phyloP scores from a whole-genome alignment of 2,329 filamentous ascomycete species.

The Cladorrhinum sp. region DNA sequence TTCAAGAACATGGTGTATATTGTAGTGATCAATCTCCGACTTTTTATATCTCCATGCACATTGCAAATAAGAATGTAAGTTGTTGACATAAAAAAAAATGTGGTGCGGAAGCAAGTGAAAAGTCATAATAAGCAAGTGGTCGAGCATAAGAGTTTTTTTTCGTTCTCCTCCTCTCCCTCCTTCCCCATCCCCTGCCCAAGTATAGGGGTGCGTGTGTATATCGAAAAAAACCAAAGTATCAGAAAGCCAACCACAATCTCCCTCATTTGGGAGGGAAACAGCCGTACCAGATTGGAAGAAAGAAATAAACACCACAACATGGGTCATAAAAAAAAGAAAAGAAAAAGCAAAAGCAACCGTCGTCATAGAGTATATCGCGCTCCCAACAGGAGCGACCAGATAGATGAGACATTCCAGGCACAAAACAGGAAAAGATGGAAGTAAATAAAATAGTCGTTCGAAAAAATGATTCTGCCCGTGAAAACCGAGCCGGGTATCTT shows the following conservation, averaged over 20 bases:
- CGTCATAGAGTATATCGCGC: background rate
- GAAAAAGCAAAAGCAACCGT: background rate
- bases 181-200: background rate
- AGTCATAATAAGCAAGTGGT: background rate
- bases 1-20: background rate
- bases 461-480: slow-evolving; percentile 28
- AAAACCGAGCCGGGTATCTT: slow-evolving; percentile 33
- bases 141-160: background rate
- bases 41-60: slow-evolving; percentile 3
- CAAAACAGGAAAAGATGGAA: background rate
- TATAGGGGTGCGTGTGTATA: background rate
- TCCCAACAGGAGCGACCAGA: background rate
- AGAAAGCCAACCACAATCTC: background rate
- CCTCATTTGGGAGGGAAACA: background rate
- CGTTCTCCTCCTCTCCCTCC: background rate
- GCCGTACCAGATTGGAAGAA: background rate
- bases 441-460: slow-evolving; percentile 20
- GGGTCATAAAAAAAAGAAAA: slow-evolving; percentile 3
- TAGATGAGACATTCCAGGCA: slow-evolving; percentile 15
- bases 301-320: background rate
- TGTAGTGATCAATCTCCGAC: background rate
- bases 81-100: background rate
- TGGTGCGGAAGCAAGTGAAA: background rate
- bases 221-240: background rate
- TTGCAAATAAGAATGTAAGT: background rate